Conservation (phyloP, 2,329 filamentous ascomycete species). For the Epichloe sylvatica region DNA sequence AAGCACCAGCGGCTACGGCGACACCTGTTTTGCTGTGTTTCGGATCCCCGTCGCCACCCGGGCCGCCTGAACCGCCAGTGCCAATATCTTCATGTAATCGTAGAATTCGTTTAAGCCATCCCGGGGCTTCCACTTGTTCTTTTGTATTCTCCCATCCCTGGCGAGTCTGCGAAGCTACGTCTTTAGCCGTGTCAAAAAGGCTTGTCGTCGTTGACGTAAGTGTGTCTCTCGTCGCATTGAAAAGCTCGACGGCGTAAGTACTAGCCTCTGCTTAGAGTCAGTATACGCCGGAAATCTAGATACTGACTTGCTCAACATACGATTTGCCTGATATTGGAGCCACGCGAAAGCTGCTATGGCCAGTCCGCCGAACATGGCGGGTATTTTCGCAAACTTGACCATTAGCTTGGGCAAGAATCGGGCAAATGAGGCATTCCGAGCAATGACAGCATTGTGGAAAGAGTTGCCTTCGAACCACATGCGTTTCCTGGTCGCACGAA, state of each 20-base stretch:
- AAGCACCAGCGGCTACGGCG: conserved; percentile 54
- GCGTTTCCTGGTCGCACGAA: conserved; percentile 46
- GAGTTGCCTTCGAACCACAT: conserved; percentile 70
- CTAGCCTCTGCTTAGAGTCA: conserved; percentile 30
- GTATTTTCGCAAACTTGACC: conserved; percentile 76
- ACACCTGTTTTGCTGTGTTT: conserved; percentile 46
- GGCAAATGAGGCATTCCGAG: conserved; percentile 50
- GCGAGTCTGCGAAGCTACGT: conserved; percentile 64
- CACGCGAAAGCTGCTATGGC: conserved; percentile 81
- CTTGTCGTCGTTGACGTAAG: conserved; percentile 54
- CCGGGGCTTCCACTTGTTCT: conserved; percentile 52
- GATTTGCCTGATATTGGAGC: conserved; percentile 87
- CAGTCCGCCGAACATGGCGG: conserved; percentile 81
- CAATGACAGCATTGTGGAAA: conserved; percentile 64
- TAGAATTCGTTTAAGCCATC: conserved; percentile 69
- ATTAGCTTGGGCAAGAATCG: conserved; percentile 70
- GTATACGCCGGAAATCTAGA: conserved; percentile 2
- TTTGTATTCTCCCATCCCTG: conserved; percentile 71
- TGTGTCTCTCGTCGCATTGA: conserved; percentile 58
- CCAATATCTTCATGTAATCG: conserved; percentile 46
- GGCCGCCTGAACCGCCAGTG: conserved; percentile 33
- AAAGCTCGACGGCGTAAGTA: conserved; percentile 46
- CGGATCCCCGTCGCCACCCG: conserved; percentile 34
- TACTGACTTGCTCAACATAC: conserved; percentile 37
- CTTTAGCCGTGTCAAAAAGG: conserved; percentile 53